A percentile compares a stretch with the other conserved stretches of the same genome.
phyloP scores from a whole-genome alignment of 192 early-diverging fungal genomes.

The Chytriomyces sp. region DNA sequence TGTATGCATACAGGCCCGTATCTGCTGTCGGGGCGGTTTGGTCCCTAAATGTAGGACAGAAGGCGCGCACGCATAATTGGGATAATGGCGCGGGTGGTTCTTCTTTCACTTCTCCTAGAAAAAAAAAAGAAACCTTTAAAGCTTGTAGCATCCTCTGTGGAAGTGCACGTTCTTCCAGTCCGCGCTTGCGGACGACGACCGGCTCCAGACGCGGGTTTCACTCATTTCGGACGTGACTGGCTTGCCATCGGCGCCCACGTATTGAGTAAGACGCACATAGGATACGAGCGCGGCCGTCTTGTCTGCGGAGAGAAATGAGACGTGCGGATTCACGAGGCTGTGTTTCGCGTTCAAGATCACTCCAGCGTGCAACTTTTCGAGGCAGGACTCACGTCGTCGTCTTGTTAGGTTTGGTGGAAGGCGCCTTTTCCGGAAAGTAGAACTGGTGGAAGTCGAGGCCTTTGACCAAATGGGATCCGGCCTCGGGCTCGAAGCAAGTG shows the following conservation, averaged over 20 bases:
- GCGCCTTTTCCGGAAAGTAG: conserved; percentile 37
- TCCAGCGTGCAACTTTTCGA: too few relatives aligned
- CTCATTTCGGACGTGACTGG: conserved; percentile 19
- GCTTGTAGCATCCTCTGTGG: conserved; percentile 20
- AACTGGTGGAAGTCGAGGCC: conserved; percentile 52
- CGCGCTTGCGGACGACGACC: not conserved
- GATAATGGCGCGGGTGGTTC: too few relatives aligned
- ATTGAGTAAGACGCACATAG: conserved; percentile 44
- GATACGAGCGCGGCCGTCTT: conserved; percentile 37
- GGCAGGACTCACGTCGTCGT: too few relatives aligned
- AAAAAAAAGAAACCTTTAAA: too few relatives aligned
- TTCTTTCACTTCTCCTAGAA: too few relatives aligned
- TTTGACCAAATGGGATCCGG: conserved; percentile 35
- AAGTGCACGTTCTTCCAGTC: conserved; percentile 36
- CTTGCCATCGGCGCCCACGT: conserved; percentile 11
- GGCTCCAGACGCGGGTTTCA: conserved; percentile 28
- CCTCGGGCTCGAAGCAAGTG: conserved; percentile 51
- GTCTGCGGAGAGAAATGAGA: conserved; percentile 38
- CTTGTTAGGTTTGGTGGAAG: conserved; percentile 9
- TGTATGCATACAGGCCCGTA: too few relatives aligned
- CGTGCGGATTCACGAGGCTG: conserved; percentile 37
- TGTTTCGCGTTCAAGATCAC: too few relatives aligned
- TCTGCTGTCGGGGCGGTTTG: too few relatives aligned
- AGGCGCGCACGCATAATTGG: too few relatives aligned
- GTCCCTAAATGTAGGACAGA: too few relatives aligned